phyloP scores from a whole-genome alignment of 169 alveolate genomes.

The Plasmodium cynomolgi region DNA sequence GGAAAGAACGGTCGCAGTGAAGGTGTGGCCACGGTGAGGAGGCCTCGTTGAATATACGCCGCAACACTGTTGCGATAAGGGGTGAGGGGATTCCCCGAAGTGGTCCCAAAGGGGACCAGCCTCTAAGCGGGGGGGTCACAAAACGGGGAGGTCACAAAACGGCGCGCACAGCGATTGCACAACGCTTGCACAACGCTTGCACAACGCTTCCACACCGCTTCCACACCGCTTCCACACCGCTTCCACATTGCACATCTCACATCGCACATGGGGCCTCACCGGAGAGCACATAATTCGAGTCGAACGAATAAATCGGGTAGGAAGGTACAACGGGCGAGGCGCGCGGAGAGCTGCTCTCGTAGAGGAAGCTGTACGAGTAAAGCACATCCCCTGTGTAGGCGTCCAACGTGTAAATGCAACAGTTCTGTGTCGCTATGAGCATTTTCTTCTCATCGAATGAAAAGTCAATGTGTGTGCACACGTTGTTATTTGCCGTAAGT shows the following conservation, averaged over 20 bases:
- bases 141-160: background rate
- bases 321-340: background rate
- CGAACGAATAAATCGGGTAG: slow-evolving; percentile 60
- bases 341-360: slow-evolving; percentile 9
- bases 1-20: background rate
- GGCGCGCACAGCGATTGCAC: background rate
- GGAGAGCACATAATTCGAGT: slow-evolving; percentile 57
- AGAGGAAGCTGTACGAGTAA: slow-evolving; percentile 29
- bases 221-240: background rate
- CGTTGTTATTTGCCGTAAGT: slow-evolving; percentile 27
- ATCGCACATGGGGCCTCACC: background rate
- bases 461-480: slow-evolving; percentile 49
- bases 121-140: background rate
- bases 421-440: slow-evolving; percentile 39
- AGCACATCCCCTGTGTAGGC: slow-evolving; percentile 66
- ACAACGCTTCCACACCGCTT: background rate
- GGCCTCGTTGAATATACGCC: background rate
- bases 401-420: slow-evolving; percentile 40
- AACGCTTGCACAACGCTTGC: background rate
- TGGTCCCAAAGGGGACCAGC: background rate
- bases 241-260: no score
- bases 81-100: background rate
- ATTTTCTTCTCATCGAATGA: slow-evolving; percentile 65
- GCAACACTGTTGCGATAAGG: background rate
- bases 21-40: background rate